phyloP scores from a whole-genome alignment of 768 basidiomycete genomes.

The Psilocybe tampanensis region DNA sequence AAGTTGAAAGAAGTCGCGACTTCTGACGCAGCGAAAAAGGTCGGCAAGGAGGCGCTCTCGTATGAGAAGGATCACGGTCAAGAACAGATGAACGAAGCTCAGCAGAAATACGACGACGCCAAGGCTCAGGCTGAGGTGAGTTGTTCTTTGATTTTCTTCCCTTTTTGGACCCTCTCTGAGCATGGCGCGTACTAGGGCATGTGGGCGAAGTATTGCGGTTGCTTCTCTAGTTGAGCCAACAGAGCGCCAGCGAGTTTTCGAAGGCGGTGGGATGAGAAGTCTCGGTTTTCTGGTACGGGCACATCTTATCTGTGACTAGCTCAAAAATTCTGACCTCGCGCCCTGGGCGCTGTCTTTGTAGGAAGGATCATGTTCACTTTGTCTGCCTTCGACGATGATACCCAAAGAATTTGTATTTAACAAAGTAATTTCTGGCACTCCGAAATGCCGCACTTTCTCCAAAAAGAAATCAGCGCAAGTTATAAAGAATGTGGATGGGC shows the following conservation, averaged over 20 bases:
- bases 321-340: too few relatives aligned
- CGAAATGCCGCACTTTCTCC: too few relatives aligned
- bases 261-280: background rate
- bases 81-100: constrained; percentile 14
- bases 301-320: background rate
- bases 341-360: too few relatives aligned
- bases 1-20: constrained; percentile 12
- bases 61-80: constrained; percentile 21
- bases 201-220: constrained; percentile 29
- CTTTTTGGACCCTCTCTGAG: background rate
- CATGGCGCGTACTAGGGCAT: constrained; percentile 15
- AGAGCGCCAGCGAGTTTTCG: too few relatives aligned
- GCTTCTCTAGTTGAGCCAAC: constrained; percentile 4
- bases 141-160: background rate
- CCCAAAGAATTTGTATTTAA: too few relatives aligned
- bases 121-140: constrained; percentile 29
- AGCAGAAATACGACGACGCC: constrained; percentile 27
- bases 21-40: constrained; percentile 22
- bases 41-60: constrained; percentile 26
- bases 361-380: too few relatives aligned
- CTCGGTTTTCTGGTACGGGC: background rate
- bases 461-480: too few relatives aligned
- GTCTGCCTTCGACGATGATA: too few relatives aligned
- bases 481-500: too few relatives aligned
- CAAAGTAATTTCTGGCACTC: too few relatives aligned